Conservation (phyloP, 1,139 yeast genomes). For the Scheffersomyces parashehatae region DNA sequence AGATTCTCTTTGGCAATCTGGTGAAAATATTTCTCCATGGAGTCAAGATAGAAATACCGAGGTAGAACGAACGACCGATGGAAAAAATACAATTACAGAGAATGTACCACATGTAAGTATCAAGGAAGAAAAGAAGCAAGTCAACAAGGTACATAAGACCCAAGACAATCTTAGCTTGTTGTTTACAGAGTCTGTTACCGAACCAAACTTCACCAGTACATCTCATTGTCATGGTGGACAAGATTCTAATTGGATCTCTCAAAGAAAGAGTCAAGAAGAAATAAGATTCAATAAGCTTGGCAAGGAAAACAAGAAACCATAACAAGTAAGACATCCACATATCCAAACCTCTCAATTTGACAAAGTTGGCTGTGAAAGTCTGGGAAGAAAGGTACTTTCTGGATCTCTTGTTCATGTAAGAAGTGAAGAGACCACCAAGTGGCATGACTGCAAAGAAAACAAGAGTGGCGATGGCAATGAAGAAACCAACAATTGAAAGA, state of each 20-base stretch:
- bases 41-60: slow-evolving; percentile 97
- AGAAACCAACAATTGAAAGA: slow-evolving; percentile 86
- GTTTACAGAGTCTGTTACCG: slow-evolving; percentile 69
- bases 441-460: slow-evolving; percentile 94
- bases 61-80: slow-evolving; percentile 94
- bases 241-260: slow-evolving; percentile 88
- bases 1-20: slow-evolving; percentile 96
- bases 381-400: slow-evolving; percentile 92
- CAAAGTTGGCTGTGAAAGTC: slow-evolving; percentile 92
- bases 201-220: slow-evolving; percentile 89
- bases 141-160: slow-evolving; percentile 93
- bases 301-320: slow-evolving; percentile 87
- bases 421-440: slow-evolving; percentile 92
- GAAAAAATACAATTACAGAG: slow-evolving; percentile 92
- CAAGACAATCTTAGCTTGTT: slow-evolving; percentile 83
- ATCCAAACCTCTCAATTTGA: slow-evolving; percentile 79
- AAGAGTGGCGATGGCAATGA: slow-evolving; percentile 81
- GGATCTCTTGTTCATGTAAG: slow-evolving; percentile 84
- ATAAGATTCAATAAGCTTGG: slow-evolving; percentile 88
- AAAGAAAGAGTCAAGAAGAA: slow-evolving; percentile 87
- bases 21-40: slow-evolving; percentile 99
- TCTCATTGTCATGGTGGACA: slow-evolving; percentile 49
- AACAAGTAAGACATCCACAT: slow-evolving; percentile 95
- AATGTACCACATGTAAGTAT: slow-evolving; percentile 98
- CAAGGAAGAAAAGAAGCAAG: slow-evolving; percentile 92